Base-by-base conservation (phyloP, 148 eudicot species). In the Silene uniflora region DNA sequence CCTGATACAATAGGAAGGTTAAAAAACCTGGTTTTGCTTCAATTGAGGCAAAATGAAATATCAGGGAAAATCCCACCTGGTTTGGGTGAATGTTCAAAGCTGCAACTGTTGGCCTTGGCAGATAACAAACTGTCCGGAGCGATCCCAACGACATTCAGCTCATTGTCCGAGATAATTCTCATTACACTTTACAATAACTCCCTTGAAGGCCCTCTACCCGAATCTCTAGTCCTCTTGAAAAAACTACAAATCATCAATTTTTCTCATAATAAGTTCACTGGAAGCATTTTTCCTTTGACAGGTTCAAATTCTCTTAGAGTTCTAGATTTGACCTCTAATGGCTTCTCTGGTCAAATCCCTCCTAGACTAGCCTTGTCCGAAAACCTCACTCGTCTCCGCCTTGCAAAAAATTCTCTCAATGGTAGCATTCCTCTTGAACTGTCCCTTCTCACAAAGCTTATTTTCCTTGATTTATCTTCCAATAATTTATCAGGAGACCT, bases 161-260 rank as follows among this genome's bases (percentile, higher is more conserved):
- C 82, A 71, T 84, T 93, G 29, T 82, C 97, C 4, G 89, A 89
- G 71, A 77, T 93, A 23, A 79, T 52, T 78, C 88, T 91, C 65
- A 59, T 93, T 35, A 86, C 91, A 66, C 92, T 93, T 47, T 93
- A 93, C 91, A 93, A 93, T 80, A 93, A 93, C 73, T 89, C 98
- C 23, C 77, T 93, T 61, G 84, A 82, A 81, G 98, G 97, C 66
- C 93, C 92, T 49, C 77, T 91, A 71, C 98, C 98, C 9, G 81
- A 87, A 75, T 83, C 90, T 35, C 83, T 91, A 16, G 81, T 72
- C 79, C 85, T 66, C 49, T 80, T 93, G 72, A 89, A 87, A 67
- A 91, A 86, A 63, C 87, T 89, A 52, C 81, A 74, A n/a, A 91
- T 88, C 72, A 86, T 93, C 67, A 93, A 93, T 73, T 71, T 93